These are phyloP conservation scores for Fusarium circinatum DNA, from an alignment of 2,329 filamentous ascomycete genomes.

Conservation along the genomic window DNA sequence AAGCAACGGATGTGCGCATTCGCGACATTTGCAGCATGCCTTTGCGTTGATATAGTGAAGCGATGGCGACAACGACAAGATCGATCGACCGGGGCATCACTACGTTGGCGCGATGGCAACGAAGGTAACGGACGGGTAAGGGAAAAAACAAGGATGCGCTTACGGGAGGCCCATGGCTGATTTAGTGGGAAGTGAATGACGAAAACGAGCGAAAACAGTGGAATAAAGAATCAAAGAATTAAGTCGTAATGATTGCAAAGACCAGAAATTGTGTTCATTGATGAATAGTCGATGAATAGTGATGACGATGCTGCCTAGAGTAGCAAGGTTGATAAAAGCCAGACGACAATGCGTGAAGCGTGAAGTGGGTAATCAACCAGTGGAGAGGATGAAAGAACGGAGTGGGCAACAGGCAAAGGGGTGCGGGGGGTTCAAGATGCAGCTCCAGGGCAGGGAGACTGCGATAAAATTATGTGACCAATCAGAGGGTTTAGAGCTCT, in stretches of 20 bases:
- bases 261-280: constrained; percentile 1
- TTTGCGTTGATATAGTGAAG: constrained; percentile 29
- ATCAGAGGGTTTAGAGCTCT: constrained; percentile 1
- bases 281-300: constrained; percentile 14
- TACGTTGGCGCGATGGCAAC: constrained; percentile 34
- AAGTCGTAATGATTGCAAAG: neutral
- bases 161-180: constrained; percentile 60
- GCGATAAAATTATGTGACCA: constrained; percentile 2
- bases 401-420: constrained; percentile 35
- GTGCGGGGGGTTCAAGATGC: constrained; percentile 22
- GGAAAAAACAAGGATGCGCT: constrained; percentile 46
- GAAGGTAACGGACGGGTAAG: constrained; percentile 6
- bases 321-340: constrained; percentile 24
- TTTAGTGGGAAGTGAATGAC: constrained; percentile 23
- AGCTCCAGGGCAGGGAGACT: constrained; percentile 14
- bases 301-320: constrained; percentile 35
- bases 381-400: constrained; percentile 40
- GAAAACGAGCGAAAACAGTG: constrained; percentile 5
- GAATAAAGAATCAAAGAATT: neutral
- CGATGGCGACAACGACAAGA: constrained; percentile 31
- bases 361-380: constrained; percentile 36
- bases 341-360: constrained; percentile 29
- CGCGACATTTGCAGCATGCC: constrained; percentile 25
- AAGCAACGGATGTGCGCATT: constrained; percentile 26
- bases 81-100: constrained; percentile 39